Percentiles rank a stretch among this genome's conserved stretches.
These are phyloP conservation scores for Tremella mesenterica DNA, from an alignment of 768 basidiomycete species.

Conservation along the genomic window DNA sequence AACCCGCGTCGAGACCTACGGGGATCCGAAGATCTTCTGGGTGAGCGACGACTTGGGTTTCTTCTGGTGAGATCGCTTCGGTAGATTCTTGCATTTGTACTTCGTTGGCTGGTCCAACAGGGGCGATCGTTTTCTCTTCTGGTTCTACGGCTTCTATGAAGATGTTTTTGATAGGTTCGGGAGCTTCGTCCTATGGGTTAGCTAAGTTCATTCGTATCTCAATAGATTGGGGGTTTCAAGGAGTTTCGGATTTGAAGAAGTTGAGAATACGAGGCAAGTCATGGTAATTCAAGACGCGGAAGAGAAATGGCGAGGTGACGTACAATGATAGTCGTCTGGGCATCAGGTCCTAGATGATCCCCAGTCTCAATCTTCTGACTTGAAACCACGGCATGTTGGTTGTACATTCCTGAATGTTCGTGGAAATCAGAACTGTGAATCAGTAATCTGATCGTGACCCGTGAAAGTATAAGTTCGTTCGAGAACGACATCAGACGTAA, in stretches of 20 bases:
- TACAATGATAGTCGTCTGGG: constrained; percentile 27
- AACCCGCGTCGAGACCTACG: constrained; percentile 41
- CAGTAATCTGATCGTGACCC: too few relatives aligned
- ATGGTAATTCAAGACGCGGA: too few relatives aligned
- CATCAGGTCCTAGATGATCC: constrained; percentile 14
- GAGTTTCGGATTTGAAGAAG: too few relatives aligned
- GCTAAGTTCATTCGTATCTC: background rate
- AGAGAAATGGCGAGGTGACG: too few relatives aligned
- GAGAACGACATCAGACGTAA: too few relatives aligned
- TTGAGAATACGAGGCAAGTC: too few relatives aligned
- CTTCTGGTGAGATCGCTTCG: constrained; percentile 5
- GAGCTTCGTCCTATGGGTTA: constrained; percentile 29
- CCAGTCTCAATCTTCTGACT: constrained; percentile 15
- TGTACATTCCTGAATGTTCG: constrained; percentile 35
- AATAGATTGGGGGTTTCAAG: too few relatives aligned
- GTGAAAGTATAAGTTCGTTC: too few relatives aligned
- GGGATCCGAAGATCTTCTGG: constrained; percentile 39
- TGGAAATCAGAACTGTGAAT: constrained; percentile 37
- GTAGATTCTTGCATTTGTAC: constrained; percentile 38
- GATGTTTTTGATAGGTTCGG: constrained; percentile 39
- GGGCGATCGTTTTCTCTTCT: constrained; percentile 38
- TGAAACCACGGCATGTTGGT: constrained; percentile 5
- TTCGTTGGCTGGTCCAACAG: constrained; percentile 34
- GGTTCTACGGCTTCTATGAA: constrained; percentile 27
- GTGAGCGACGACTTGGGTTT: background rate